Conservation (phyloP, 2,329 filamentous ascomycete genomes). For the Massarina eburnea region DNA sequence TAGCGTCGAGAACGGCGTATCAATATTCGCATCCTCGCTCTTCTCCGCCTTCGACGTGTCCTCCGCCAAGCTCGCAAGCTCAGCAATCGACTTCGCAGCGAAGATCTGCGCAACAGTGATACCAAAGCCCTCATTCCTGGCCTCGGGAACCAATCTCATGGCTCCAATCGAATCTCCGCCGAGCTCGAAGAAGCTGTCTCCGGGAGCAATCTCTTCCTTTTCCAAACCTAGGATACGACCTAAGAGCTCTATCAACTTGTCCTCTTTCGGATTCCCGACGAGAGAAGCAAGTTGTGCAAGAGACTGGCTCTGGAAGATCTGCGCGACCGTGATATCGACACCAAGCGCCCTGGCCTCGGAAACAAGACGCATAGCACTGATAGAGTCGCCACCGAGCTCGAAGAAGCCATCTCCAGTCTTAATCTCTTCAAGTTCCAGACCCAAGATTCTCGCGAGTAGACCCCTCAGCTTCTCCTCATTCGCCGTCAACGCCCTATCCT, state of each 20-base stretch:
- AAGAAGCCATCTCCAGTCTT: slow-evolving; percentile 47
- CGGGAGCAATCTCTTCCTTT: slow-evolving; percentile 37
- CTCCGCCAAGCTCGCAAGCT: slow-evolving; percentile 26
- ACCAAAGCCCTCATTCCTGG: slow-evolving; percentile 38
- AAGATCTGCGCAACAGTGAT: slow-evolving; percentile 52
- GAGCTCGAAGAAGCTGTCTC: slow-evolving; percentile 49
- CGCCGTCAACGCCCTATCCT: slow-evolving; percentile 16
- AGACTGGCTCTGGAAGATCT: slow-evolving; percentile 47
- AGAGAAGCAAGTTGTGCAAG: slow-evolving; percentile 57
- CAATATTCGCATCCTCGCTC: slow-evolving; percentile 16
- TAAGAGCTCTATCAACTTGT: slow-evolving; percentile 30
- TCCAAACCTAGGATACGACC: slow-evolving; percentile 33
- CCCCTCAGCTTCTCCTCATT: slow-evolving; percentile 28
- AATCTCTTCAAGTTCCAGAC: slow-evolving; percentile 37
- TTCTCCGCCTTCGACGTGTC: slow-evolving; percentile 2
- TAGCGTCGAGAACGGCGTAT: slow-evolving; percentile 57
- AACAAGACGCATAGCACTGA: slow-evolving; percentile 50
- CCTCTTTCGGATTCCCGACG: slow-evolving; percentile 40
- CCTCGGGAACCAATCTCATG: slow-evolving; percentile 48
- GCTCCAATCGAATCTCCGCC: slow-evolving; percentile 52
- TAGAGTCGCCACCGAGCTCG: slow-evolving; percentile 50
- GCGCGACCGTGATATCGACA: slow-evolving; percentile 44
- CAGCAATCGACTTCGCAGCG: slow-evolving; percentile 43
- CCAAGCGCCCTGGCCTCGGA: slow-evolving; percentile 41
- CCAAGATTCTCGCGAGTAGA: slow-evolving; percentile 30